phyloP scores from a whole-genome alignment of 106 monocot genomes.

The Dendrobium huoshanense region DNA sequence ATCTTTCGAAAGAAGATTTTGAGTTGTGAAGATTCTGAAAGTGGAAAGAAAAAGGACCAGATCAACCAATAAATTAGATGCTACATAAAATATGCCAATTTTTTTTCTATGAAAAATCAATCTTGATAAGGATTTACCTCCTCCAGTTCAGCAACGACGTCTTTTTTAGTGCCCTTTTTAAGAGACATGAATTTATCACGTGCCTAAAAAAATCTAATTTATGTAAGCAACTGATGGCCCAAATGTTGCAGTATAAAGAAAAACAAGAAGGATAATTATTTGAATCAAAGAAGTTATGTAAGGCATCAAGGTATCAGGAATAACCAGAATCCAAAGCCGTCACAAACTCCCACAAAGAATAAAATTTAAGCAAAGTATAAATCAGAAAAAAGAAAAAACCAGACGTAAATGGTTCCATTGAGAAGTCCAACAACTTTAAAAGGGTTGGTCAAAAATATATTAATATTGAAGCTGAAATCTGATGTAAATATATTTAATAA shows the following conservation, averaged over 20 bases:
- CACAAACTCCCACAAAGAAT: neutral
- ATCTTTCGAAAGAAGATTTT: constrained; percentile 91
- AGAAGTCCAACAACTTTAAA: neutral
- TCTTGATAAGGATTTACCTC: constrained; percentile 43
- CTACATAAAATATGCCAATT: neutral
- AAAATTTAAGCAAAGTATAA: neutral
- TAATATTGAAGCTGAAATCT: neutral
- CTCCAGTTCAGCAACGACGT: constrained; percentile 69
- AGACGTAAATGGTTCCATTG: neutral
- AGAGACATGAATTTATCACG: constrained; percentile 87
- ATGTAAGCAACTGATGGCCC: neutral
- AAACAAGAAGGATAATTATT: neutral
- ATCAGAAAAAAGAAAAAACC: neutral
- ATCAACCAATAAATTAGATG: neutral
- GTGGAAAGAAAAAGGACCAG: constrained; percentile 3
- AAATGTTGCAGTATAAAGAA: neutral
- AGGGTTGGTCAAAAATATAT: neutral
- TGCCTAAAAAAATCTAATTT: constrained; percentile 35
- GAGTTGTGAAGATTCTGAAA: constrained; percentile 81
- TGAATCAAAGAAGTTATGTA: neutral
- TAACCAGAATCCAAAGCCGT: neutral
- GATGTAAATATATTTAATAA: neutral
- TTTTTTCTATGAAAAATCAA: neutral
- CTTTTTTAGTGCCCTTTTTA: constrained; percentile 66
- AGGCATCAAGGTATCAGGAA: neutral